Percentiles rank a stretch among this genome's conserved stretches.
These are phyloP conservation scores for Cryptococcus wingfieldii DNA, from an alignment of 1,284 basidiomycete species.

Conservation along the genomic window DNA sequence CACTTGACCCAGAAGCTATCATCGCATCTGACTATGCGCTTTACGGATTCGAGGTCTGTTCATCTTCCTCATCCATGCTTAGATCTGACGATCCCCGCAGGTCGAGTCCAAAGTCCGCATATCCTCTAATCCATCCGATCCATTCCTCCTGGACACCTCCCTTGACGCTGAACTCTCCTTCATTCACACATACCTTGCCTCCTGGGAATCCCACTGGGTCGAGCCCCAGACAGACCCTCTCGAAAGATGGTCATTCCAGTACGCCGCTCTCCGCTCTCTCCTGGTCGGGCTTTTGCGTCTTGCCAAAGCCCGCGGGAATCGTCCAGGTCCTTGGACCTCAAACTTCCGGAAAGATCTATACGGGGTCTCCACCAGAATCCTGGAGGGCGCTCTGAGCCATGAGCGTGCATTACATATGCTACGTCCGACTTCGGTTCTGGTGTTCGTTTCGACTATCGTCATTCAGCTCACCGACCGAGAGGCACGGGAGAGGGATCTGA, in stretches of 20 bases:
- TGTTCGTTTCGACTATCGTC: conserved; percentile 7
- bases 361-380: too few species aligned
- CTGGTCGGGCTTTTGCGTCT: conserved; percentile 9
- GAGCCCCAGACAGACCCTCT: conserved; percentile 6
- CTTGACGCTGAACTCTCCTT: neutral
- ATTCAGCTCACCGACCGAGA: neutral
- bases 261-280: conserved; percentile 3
- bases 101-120: too few species aligned
- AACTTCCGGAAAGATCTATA: too few species aligned
- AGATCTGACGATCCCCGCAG: too few species aligned
- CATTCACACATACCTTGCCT: conserved; percentile 4
- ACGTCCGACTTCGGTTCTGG: conserved; percentile 8
- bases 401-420: conserved; percentile 11
- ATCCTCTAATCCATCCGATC: too few species aligned
- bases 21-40: too few species aligned
- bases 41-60: too few species aligned
- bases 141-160: too few species aligned
- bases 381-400: conserved; percentile 5
- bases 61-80: too few species aligned
- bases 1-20: too few species aligned
- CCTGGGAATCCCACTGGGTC: conserved; percentile 7
- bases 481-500: conserved; percentile 2
- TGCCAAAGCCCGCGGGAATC: too few species aligned
- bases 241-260: conserved; percentile 8
- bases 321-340: too few species aligned